phyloP scores from a whole-genome alignment of 2,329 filamentous ascomycete species.

The Alternaria viburni region DNA sequence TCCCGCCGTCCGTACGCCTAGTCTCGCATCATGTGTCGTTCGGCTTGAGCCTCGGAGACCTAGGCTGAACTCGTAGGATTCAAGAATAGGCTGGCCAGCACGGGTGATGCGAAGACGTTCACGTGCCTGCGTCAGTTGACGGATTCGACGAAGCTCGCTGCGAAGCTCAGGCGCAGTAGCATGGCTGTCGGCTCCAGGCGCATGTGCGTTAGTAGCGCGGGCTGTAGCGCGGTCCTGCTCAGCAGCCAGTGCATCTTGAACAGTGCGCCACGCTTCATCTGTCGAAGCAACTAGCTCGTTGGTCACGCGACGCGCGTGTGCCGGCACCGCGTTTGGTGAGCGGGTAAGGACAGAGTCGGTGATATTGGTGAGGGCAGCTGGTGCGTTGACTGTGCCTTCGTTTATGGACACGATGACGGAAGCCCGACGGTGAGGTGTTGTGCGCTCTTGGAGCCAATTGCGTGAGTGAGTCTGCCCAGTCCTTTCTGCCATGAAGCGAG shows the following conservation, averaged over 20 bases:
- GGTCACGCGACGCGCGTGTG: slow-evolving; percentile 39
- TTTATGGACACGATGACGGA: slow-evolving; percentile 49
- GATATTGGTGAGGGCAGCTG: slow-evolving; percentile 30
- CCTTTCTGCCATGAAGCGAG: slow-evolving; percentile 31
- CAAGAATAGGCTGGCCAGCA: slow-evolving; percentile 29
- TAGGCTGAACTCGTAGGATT: slow-evolving; percentile 34
- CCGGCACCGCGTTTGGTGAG: slow-evolving; percentile 39
- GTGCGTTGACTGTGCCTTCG: slow-evolving; percentile 31
- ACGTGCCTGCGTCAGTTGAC: slow-evolving; percentile 45
- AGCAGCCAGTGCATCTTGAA: slow-evolving; percentile 55
- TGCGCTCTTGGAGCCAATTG: slow-evolving; percentile 26
- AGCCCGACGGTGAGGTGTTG: slow-evolving; percentile 47
- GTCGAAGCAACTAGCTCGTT: slow-evolving; percentile 41
- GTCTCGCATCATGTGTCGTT: slow-evolving; percentile 34
- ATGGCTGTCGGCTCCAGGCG: slow-evolving; percentile 19
- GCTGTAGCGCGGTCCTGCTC: slow-evolving; percentile 37
- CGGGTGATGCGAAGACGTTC: slow-evolving; percentile 46
- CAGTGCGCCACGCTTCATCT: slow-evolving; percentile 56
- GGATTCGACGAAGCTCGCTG: slow-evolving; percentile 42
- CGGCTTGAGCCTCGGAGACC: slow-evolving; percentile 33
- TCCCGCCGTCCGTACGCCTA: slow-evolving; percentile 55
- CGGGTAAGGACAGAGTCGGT: slow-evolving; percentile 38
- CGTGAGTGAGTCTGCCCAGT: slow-evolving; percentile 20
- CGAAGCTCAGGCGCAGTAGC: slow-evolving; percentile 40
- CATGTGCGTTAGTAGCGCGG: slow-evolving; percentile 17